These are phyloP conservation scores for Ceratocystis ficicola DNA, from an alignment of 2,329 filamentous ascomycete species.

Conservation along the genomic window DNA sequence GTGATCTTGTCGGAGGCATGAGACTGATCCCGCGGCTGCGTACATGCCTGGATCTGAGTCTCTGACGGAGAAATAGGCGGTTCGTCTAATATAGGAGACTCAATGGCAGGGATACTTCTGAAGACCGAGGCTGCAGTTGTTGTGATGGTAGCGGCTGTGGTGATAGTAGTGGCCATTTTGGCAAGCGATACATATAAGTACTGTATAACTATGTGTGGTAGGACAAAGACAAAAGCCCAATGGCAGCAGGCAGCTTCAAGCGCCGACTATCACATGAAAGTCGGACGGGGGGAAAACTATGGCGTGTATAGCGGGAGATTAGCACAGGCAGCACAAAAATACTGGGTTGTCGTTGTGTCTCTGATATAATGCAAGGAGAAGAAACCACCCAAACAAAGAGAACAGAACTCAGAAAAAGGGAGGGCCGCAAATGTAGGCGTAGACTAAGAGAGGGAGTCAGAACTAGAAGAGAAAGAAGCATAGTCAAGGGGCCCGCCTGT, in stretches of 20 bases:
- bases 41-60: not conserved
- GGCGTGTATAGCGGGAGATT: too few relatives aligned
- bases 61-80: not conserved
- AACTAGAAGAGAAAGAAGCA: constrained; percentile 1
- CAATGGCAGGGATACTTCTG: not conserved
- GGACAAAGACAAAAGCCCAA: not conserved
- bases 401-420: too few relatives aligned
- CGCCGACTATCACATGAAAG: constrained; percentile 1
- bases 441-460: not conserved
- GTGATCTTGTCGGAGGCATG: too few relatives aligned
- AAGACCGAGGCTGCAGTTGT: not conserved
- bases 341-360: too few relatives aligned
- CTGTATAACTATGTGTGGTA: not conserved
- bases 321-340: not conserved
- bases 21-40: not conserved
- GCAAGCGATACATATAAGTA: not conserved
- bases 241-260: not conserved
- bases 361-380: too few relatives aligned
- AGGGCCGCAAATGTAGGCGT: not conserved
- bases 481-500: not conserved
- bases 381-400: too few relatives aligned
- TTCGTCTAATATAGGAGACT: not conserved
- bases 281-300: not conserved
- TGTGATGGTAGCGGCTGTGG: not conserved
- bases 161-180: constrained; percentile 3